These are phyloP conservation scores for Durotheca rogersii DNA, from an alignment of 495 filamentous ascomycete genomes.

Conservation along the genomic window DNA sequence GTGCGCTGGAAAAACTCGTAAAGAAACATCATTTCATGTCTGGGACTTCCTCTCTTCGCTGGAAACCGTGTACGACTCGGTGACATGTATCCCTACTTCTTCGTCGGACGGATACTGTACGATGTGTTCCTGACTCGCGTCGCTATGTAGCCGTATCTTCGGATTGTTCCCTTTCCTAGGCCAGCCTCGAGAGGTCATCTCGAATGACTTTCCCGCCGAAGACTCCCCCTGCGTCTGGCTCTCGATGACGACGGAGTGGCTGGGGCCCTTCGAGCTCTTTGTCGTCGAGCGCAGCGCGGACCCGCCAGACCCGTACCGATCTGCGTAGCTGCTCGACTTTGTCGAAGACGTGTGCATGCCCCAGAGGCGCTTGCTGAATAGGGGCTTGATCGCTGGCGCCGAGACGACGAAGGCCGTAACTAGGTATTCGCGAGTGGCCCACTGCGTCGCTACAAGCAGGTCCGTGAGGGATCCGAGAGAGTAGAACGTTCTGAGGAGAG, in stretches of 20 bases:
- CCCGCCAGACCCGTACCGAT: neutral
- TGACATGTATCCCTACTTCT: constrained; percentile 7
- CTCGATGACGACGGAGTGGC: constrained; percentile 8
- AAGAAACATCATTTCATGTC: neutral
- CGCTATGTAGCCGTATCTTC: constrained; percentile 7
- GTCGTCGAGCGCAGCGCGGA: constrained; percentile 1
- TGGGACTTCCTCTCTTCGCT: constrained; percentile 3
- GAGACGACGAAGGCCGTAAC: constrained; percentile 16
- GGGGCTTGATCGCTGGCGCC: constrained; percentile 13
- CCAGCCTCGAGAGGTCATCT: constrained; percentile 7
- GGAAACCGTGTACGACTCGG: constrained; percentile 6
- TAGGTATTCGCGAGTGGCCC: constrained; percentile 17
- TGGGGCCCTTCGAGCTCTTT: constrained; percentile 3
- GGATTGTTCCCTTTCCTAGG: neutral
- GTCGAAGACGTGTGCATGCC: neutral
- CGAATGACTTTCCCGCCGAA: constrained; percentile 3
- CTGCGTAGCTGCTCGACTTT: neutral
- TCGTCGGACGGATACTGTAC: constrained; percentile 9
- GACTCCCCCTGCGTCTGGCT: neutral
- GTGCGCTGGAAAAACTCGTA: no score
- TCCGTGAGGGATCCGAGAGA: constrained; percentile 7
- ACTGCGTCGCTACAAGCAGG: constrained; percentile 11
- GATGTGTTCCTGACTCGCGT: constrained; percentile 8
- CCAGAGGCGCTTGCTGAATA: constrained; percentile 14
- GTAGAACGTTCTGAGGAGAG: constrained; percentile 10